Percentiles rank a stretch among this genome's conserved stretches.
Evolutionary conservation across 2,329 filamentous ascomycete genomes (phyloP).

Genomic region (Camillea tinctor): DNA sequence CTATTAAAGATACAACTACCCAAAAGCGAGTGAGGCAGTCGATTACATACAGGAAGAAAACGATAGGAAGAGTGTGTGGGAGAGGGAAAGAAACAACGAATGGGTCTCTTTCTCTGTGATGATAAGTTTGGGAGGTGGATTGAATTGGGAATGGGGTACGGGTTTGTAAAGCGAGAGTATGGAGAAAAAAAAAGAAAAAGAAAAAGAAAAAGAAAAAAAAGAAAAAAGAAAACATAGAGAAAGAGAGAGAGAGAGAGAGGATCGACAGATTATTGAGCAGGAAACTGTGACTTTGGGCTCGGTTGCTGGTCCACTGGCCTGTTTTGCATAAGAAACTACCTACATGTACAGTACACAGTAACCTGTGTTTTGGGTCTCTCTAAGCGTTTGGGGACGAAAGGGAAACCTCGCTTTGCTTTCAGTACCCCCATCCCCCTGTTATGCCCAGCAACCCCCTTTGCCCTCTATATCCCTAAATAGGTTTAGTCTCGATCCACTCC

Average conservation of each 20-base stretch:
- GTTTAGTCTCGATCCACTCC: conserved; percentile 14
- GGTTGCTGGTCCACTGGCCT: background rate
- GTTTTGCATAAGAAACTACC: conserved; percentile 12
- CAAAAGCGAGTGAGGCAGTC: conserved; percentile 58
- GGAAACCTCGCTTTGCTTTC: too few species aligned
- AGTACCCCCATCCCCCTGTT: too few species aligned
- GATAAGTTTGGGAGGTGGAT: background rate
- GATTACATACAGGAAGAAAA: conserved; percentile 7
- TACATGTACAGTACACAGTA: background rate
- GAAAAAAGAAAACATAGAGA: conserved; percentile 22
- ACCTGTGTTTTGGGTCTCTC: too few species aligned
- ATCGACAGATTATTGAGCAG: background rate
- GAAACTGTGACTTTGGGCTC: background rate
- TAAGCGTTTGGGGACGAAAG: too few species aligned
- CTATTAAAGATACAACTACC: conserved; percentile 41
- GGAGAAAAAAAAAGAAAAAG: background rate
- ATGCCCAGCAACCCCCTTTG: conserved; percentile 4
- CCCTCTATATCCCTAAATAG: background rate
- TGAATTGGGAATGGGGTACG: background rate
- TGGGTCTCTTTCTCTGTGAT: background rate
- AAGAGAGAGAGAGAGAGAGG: conserved; percentile 8
- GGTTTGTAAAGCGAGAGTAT: background rate
- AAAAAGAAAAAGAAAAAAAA: conserved; percentile 1
- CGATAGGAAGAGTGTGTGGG: background rate
- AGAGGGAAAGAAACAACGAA: background rate